phyloP scores from a whole-genome alignment of 1,284 basidiomycete genomes.

The Rhodotorula sp. region DNA sequence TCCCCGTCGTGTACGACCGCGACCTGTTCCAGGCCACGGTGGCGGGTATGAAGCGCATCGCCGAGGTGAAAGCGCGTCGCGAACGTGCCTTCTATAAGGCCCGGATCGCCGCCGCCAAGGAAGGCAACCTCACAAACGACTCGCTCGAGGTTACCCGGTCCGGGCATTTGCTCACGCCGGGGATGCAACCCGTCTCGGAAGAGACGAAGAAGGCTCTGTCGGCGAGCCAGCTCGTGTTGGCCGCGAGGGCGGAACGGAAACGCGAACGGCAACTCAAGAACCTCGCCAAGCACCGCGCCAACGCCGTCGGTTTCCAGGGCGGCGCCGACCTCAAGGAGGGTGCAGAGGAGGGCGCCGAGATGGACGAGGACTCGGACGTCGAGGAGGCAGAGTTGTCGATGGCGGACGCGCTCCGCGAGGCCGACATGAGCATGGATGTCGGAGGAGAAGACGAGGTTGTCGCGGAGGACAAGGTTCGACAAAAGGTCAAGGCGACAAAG shows the following conservation, averaged over 20 bases:
- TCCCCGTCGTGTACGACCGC: constrained; percentile 96
- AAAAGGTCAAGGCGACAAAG: constrained; percentile 39
- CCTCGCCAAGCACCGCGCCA: constrained; percentile 12
- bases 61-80: constrained; percentile 85
- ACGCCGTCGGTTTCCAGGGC: constrained; percentile 28
- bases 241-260: constrained; percentile 39
- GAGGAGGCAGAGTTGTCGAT: constrained; percentile 33
- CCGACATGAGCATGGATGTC: constrained; percentile 35
- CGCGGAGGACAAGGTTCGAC: constrained; percentile 14
- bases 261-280: constrained; percentile 28
- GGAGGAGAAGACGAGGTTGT: constrained; percentile 22
- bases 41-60: constrained; percentile 92
- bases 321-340: constrained; percentile 33
- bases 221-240: constrained; percentile 39
- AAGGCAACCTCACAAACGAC: constrained; percentile 38
- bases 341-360: constrained; percentile 33
- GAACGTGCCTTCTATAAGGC: constrained; percentile 94
- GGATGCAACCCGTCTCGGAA: constrained; percentile 26
- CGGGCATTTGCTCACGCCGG: constrained; percentile 39
- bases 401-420: constrained; percentile 39
- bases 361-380: constrained; percentile 25
- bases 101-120: constrained; percentile 43
- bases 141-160: constrained; percentile 43
- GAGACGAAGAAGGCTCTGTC: constrained; percentile 41
- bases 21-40: constrained; percentile 92